These are phyloP conservation scores for Amanita polypyramis DNA, from an alignment of 768 basidiomycete species.

Conservation along the genomic window DNA sequence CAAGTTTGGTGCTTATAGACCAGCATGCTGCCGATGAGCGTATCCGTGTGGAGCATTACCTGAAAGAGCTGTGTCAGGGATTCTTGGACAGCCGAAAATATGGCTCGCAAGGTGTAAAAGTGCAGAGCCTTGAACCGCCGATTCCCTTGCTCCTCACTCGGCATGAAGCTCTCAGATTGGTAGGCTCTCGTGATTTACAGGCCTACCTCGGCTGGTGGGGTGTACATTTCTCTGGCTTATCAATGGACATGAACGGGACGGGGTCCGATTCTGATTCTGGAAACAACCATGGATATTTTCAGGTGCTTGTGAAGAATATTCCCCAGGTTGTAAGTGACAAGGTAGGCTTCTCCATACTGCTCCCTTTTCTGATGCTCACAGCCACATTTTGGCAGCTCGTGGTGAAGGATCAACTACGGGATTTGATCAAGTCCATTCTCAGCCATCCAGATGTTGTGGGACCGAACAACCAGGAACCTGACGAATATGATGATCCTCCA, in stretches of 20 bases:
- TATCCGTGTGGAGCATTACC: constrained; percentile 77
- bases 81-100: constrained; percentile 38
- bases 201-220: constrained; percentile 61
- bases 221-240: constrained; percentile 37
- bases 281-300: constrained; percentile 39
- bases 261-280: constrained; percentile 18
- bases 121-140: constrained; percentile 39
- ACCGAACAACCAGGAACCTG: constrained; percentile 12
- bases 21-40: constrained; percentile 99
- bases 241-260: constrained; percentile 12
- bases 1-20: constrained; percentile 69
- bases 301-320: constrained; percentile 50
- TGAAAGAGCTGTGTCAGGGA: constrained; percentile 63
- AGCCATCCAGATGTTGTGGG: constrained; percentile 43
- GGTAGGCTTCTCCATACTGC: constrained; percentile 34
- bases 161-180: constrained; percentile 47
- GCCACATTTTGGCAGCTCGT: constrained; percentile 35
- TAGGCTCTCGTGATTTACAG: constrained; percentile 27
- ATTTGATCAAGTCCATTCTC: constrained; percentile 66
- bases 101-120: constrained; percentile 23
- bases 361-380: constrained; percentile 11
- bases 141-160: constrained; percentile 54
- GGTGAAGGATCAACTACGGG: constrained; percentile 59
- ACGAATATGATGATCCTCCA: constrained; percentile 11
- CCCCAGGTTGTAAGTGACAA: constrained; percentile 69